Evolutionary conservation across 148 eudicot species (phyloP), one percentile per base, ranked within the genome.

Genomic region (Beta vulgaris): DNA sequence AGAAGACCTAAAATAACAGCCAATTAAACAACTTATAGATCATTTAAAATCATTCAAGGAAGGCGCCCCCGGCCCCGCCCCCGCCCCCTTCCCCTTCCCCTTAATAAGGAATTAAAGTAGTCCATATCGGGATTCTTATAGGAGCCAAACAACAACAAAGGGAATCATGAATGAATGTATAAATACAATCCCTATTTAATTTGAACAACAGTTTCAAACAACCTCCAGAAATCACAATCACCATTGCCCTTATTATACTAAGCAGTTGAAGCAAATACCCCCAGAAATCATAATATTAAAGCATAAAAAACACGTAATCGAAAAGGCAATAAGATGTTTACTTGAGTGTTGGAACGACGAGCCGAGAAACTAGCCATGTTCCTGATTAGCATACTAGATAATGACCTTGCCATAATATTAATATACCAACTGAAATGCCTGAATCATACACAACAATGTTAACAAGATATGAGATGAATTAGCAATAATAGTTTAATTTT

Each of bases 331-430:
- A 51, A 28, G 70, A 49, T 66, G 42, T 82, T 73, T 80, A 86
- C 91, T 68, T 75, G 77, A 43, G 87, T 65, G 71, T 73, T 46
- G 39, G 81, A 73, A 29, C 82, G 84, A 82, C 87, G 42, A 71
- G 87, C 78, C 12, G 89, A 83, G 15, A 73, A 68, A 66, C 76
- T 81, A 6, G 86, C 69, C 43, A 85, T 57, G 46, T 87, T 81
- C 74, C 84, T 87, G 54, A 80, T 54, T 21, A 88, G 23, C 69
- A 87, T 79, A 72, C 64, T 82, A 39, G 91, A 84, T 73, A 91
- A 71, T 58, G 88, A 84, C 77, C 85, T 91, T 78, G 81, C 84
- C 83, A 76, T 81, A 39, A 39, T 39, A 39, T 4, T 51, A 25
- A 18, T 51, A 51, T 51, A 25, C 55, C 21, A 51, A 51, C 6